phyloP scores from a whole-genome alignment of 2,329 filamentous ascomycete genomes.

The Zasmidium angulare region DNA sequence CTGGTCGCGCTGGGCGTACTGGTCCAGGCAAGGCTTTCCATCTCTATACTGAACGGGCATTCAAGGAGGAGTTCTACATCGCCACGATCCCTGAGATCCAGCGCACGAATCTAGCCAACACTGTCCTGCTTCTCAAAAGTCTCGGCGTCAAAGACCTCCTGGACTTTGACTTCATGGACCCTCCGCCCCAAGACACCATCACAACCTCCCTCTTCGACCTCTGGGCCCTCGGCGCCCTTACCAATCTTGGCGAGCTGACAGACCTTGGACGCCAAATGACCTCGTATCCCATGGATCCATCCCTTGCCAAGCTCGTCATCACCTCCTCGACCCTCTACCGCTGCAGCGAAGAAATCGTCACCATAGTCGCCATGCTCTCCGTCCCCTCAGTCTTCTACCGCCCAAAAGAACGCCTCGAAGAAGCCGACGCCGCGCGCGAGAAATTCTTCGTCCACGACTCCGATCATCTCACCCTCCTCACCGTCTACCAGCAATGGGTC shows the following conservation, averaged over 20 bases:
- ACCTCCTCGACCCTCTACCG: slow-evolving; percentile 73
- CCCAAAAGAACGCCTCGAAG: slow-evolving; percentile 93
- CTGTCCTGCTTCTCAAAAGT: slow-evolving; percentile 89
- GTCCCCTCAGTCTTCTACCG: slow-evolving; percentile 97
- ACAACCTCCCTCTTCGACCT: slow-evolving; percentile 96
- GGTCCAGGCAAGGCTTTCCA: slow-evolving; percentile 95
- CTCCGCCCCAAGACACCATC: slow-evolving; percentile 95
- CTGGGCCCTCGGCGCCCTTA: slow-evolving; percentile 90
- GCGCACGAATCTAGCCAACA: slow-evolving; percentile 92
- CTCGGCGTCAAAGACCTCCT: slow-evolving; percentile 90
- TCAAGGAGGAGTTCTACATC: slow-evolving; percentile 92
- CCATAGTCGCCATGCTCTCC: slow-evolving; percentile 96
- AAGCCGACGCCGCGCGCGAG: slow-evolving; percentile 90
- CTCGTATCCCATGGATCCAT: slow-evolving; percentile 96
- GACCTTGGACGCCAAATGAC: slow-evolving; percentile 89
- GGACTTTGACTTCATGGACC: slow-evolving; percentile 99
- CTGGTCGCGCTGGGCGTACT: slow-evolving; percentile 89
- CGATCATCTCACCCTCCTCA: slow-evolving; percentile 90
- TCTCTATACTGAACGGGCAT: slow-evolving; percentile 90
- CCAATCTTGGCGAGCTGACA: slow-evolving; percentile 91
- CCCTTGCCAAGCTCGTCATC: slow-evolving; percentile 90
- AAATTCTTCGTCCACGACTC: slow-evolving; percentile 99
- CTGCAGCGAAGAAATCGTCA: slow-evolving; percentile 97
- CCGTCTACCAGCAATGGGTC: slow-evolving; percentile 95
- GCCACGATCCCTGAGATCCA: slow-evolving; percentile 98